Base-by-base conservation (phyloP, 257 asterid species). In the Eucommia ulmoides region DNA sequence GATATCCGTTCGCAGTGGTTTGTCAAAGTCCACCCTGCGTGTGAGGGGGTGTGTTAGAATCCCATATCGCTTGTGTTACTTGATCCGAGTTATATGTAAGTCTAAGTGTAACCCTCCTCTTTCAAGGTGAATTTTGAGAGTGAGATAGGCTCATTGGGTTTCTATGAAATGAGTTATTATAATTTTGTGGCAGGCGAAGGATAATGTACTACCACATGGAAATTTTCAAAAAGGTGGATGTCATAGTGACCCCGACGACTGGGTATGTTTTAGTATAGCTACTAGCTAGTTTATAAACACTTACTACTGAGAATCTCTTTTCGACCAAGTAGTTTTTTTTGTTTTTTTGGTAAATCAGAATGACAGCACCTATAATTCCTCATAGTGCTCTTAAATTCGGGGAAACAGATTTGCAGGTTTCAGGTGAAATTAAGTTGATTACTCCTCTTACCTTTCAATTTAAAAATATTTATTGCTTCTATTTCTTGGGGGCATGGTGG, bases 331-430 rank as follows among this genome's bases (percentile, higher is more conserved):
- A 10, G 1, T 16, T 9, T 42, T 16, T 0, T 10, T 42, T 42
- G 48, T 42, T 16, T 42, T n/a, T 0, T 0, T 10, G 48, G 20
- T 42, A 1, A 42, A 4, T 10, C 21, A 42, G 48, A 29, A 83
- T 91, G 95, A 83, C 98, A 33, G 96, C 98, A 63, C 98, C 98
- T 62, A 53, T 77, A 44, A 91, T 91, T 68, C 93, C 93, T 55
- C 72, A 81, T 66, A 67, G 84, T 52, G 88, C 98, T 62, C 94
- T 86, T 44, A 54, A 55, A 54, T 66, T 20, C 47, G 98, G 98
- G 61, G 98, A 91, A 76, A 59, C 96, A 23, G 47, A 81, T 75
- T 19, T 91, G 76, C 73, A 71, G 61, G 95, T 91, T 61, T 10
- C 81, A 60, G 81, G 81, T 70, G n/a, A n/a, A n/a, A n/a, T n/a